A percentile compares a stretch with the other conserved stretches of the same genome.
These are phyloP conservation scores for Linum usitatissimum DNA, from an alignment of 345 rosid genomes.

Conservation along the genomic window DNA sequence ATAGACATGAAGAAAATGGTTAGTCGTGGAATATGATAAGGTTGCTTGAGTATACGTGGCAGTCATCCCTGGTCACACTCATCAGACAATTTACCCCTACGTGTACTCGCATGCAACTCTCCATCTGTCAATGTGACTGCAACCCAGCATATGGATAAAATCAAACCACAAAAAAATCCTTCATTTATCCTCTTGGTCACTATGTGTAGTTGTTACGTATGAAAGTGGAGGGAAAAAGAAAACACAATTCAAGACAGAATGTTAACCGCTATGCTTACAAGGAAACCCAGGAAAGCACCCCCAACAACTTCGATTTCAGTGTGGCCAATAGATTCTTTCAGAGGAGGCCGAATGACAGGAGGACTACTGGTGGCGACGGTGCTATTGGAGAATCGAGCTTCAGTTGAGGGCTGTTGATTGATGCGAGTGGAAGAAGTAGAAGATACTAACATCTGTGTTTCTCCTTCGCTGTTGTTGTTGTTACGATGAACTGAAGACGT, in stretches of 20 bases:
- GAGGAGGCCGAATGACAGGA: background rate
- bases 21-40: too few species aligned
- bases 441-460: constrained; percentile 4
- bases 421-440: background rate
- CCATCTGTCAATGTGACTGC: too few species aligned
- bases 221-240: too few species aligned
- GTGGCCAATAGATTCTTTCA: constrained; percentile 84
- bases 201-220: too few species aligned
- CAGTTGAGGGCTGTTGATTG: background rate
- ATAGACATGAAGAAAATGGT: too few species aligned
- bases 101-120: too few species aligned
- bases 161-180: too few species aligned
- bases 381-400: background rate
- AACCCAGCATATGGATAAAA: too few species aligned
- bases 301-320: constrained; percentile 76
- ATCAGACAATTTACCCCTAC: too few species aligned
- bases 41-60: too few species aligned
- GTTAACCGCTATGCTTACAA: constrained; percentile 40
- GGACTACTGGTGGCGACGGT: constrained; percentile 4
- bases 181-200: too few species aligned
- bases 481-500: constrained; percentile 11
- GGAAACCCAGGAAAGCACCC: constrained; percentile 64
- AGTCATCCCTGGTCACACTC: too few species aligned
- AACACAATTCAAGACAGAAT: constrained; percentile 5
- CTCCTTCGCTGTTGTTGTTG: background rate